Base-by-base conservation (phyloP, 1,284 basidiomycete genomes). In the Puccinia hordei region DNA sequence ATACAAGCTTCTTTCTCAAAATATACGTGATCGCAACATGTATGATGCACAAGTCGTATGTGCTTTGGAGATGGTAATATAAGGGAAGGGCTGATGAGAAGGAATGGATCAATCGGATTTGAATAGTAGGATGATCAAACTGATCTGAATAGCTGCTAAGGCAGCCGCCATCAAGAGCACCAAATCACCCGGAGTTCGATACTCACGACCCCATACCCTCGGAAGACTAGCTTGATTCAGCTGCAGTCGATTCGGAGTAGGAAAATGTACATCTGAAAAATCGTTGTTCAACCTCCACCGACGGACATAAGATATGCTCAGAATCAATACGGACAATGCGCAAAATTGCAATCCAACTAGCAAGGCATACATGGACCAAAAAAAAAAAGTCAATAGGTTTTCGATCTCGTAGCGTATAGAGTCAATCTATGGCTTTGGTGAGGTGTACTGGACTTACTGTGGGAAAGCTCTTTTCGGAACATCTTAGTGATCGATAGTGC, bases 151-250 rank as follows among this genome's bases (percentile, higher is more conserved):
- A 30, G 73, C 44, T 10, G 61, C 57, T 9, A 66, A 41, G 24
- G 30, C 57, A 6, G 59, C 46, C 10, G 59, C 46, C 57, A 76
- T 38, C n/a, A 76, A 10, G 57, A 76, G 57, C 30, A 76, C 59
- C 4, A 51, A 24, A 53, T 76, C 73, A 5, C 73, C 73, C 6
- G 73, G 61, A 12, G 73, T 76, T 4, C 73, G 55, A 51, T 65
- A 76, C n/a, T 76, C 53, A 1, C 73, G 73, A 35, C 73, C 73
- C 73, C 73, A 76, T 15, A 76, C 12, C 44, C 73, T 63, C 17
- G 57, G 57, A 6, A 6, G 22, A 9, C 17, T 5, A 35, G 41
- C 44, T 24, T 44, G 1, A n/a, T 53, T n/a, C 33, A n/a, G 24
- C 5, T 9, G 6, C 12, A 46, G 24, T 49, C 15, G 13, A 22